Percentiles rank a stretch among this genome's conserved stretches.
These are phyloP conservation scores for Acacia acuminata DNA, from an alignment of 306 rosid genomes.

Conservation along the genomic window DNA sequence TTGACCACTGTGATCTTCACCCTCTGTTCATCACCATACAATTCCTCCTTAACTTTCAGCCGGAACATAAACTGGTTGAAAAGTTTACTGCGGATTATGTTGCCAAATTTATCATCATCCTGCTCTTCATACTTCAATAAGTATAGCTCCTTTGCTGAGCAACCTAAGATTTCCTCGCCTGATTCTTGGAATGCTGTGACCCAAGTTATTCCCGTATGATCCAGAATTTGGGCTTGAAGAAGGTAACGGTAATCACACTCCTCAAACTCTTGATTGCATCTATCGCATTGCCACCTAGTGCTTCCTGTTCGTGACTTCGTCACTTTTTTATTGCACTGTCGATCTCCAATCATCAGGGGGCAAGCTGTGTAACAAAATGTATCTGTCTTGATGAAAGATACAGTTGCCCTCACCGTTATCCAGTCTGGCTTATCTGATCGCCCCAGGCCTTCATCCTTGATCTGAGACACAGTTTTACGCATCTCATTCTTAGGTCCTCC, in stretches of 20 bases:
- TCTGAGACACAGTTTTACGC: constrained; percentile 87
- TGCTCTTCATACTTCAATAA: constrained; percentile 70
- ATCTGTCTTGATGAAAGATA: constrained; percentile 87
- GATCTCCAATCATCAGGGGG: constrained; percentile 92
- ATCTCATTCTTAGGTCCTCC: constrained; percentile 77
- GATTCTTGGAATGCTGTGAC: constrained; percentile 94
- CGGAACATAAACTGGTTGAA: constrained; percentile 68
- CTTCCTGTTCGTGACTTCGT: constrained; percentile 65
- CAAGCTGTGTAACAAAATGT: constrained; percentile 93
- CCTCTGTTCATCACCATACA: constrained; percentile 85
- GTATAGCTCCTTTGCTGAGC: constrained; percentile 79
- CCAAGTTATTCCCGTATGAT: constrained; percentile 89
- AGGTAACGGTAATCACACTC: constrained; percentile 97
- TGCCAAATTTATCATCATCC: constrained; percentile 66
- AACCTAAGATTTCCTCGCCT: constrained; percentile 89
- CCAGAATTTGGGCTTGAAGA: constrained; percentile 94
- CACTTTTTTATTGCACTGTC: constrained; percentile 90
- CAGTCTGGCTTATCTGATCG: constrained; percentile 95
- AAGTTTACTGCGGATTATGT: constrained; percentile 63
- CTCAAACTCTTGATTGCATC: constrained; percentile 91
- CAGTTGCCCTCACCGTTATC: constrained; percentile 78
- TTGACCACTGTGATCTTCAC: constrained; percentile 85
- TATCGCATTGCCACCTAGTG: constrained; percentile 78
- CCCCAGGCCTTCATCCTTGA: constrained; percentile 94
- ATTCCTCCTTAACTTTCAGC: constrained; percentile 90